phyloP scores from a whole-genome alignment of 345 rosid species.

The Murraya paniculata region DNA sequence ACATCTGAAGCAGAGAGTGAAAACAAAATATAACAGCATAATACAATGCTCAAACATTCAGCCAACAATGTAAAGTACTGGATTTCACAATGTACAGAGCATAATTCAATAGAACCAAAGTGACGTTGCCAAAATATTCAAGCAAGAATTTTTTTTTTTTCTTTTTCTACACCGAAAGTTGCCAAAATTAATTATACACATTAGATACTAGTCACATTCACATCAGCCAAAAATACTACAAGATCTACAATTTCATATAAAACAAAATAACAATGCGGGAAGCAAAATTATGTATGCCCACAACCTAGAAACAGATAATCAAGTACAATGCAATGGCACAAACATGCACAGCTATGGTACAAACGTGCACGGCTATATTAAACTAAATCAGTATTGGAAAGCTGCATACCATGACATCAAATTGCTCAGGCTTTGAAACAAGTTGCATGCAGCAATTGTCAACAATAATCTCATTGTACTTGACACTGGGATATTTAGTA shows the following conservation, averaged over 20 bases:
- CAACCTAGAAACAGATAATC: not conserved
- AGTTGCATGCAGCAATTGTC: constrained; percentile 99
- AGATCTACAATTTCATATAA: not conserved
- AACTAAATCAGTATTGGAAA: not conserved
- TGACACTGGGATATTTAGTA: constrained; percentile 67
- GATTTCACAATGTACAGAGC: not conserved
- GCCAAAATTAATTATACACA: not conserved
- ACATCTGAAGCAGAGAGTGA: not conserved
- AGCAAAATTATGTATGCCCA: not conserved
- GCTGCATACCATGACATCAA: constrained; percentile 87
- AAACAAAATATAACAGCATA: not conserved
- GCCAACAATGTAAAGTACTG: not conserved
- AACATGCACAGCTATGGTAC: too few species aligned
- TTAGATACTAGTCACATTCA: not conserved
- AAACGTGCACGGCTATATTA: not conserved
- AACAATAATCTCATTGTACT: constrained; percentile 83
- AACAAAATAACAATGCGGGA: not conserved
- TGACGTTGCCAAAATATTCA: not conserved
- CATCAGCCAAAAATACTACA: not conserved
- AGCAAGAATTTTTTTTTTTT: too few species aligned
- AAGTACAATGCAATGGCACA: not conserved
- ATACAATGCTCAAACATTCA: not conserved
- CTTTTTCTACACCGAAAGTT: not conserved
- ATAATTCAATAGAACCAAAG: not conserved
- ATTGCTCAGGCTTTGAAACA: constrained; percentile 95